Base-by-base conservation (phyloP, 192 early-diverging fungal genomes). In the Linnemannia elongata region DNA sequence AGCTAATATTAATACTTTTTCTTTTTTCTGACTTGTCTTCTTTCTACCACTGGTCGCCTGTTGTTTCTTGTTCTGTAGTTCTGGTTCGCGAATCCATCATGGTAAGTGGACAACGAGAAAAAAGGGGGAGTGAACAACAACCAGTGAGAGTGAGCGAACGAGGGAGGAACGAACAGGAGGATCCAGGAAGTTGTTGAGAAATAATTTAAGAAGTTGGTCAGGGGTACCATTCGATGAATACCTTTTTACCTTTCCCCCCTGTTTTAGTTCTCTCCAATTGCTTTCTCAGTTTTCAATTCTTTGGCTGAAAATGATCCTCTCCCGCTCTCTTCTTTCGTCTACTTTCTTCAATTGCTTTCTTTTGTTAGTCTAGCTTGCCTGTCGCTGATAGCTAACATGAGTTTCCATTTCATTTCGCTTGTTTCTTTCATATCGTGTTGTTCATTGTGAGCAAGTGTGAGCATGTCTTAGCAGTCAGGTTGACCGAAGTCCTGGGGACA, bases 391-490 rank as follows among this genome's bases (percentile, higher is more conserved):
- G 18, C 66, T 69, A 69, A 69, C 9, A 5, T 33, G 30, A 36
- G 30, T 69, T 17, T 30, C 15, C 20, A 63, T 60, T 49, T 54
- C 33, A 17, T 52, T 71, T 78, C 22, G 20, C 55, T 41, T 20
- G n/a, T 73, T 15, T 44, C 39, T 38, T 13, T 45, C 6, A 7
- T 71, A 0, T n/a, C 22, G 20, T 4, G n/a, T 33, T 4, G 24
- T 77, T 49, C n/a, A 69, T 47, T 66, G 5, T 20, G 10, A 63
- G n/a, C 38, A 45, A 86, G 84, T 86, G 84, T 39, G 77, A 80
- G 54, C 84, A 86, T 71, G 75, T 81, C 41, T 72, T 86, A 69
- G 84, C 84, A 5, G 75, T 71, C 42, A 60, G 45, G 33, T 38
- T 86, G 71, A 69, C 79, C 12, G 84, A 77, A 38, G 79, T 75